Base-by-base conservation (phyloP, 768 basidiomycete genomes). In the Lanmaoa rubissima region DNA sequence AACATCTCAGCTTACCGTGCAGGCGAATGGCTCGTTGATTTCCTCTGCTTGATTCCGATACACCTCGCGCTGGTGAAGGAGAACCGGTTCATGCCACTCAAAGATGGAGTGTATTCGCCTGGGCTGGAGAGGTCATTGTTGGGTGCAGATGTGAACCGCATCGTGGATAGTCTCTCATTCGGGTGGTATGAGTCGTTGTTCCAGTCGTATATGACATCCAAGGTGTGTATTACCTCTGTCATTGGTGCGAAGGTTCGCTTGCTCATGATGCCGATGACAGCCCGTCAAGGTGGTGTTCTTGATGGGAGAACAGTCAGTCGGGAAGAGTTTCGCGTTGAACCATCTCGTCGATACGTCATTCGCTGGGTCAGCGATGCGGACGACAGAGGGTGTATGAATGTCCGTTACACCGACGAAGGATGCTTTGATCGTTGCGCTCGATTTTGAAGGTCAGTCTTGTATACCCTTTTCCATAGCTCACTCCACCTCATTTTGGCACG, bases 251-350 rank as follows among this genome's bases (percentile, higher is more conserved):
- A 3, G 10, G 1, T 1, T 11, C 1, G 3, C 2, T 31, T 31
- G 21, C 41, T 67, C 14, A 56, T 19, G 7, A 1, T 16, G 0
- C 1, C 16, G 8, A 34, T 40, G 12, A 47, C 38, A 85, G 82
- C 84, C 83, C 2, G 83, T 86, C 14, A 79, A 77, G 59, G 85
- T 86, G 4, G 84, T 86, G 1, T 83, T 84, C 0, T 86, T 85
- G 0, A 85, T 86, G 85, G 84, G 84, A 1, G 84, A 85, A 63
- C 85, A 86, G 62, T 85, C 82, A 0, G 84, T 86, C 1, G 85
- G 84, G 1, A 85, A 85, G 61, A 82, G 79, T 50, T 86, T 78
- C 51, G 71, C 79, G 0, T 64, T 86, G 38, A 85, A 86, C 50
- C 85, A 86, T 58, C 72, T 87, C 6, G 78, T 76, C 1, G 85